Conservation (phyloP, 805 yeast species). For the Metschnikowia rubicola region DNA sequence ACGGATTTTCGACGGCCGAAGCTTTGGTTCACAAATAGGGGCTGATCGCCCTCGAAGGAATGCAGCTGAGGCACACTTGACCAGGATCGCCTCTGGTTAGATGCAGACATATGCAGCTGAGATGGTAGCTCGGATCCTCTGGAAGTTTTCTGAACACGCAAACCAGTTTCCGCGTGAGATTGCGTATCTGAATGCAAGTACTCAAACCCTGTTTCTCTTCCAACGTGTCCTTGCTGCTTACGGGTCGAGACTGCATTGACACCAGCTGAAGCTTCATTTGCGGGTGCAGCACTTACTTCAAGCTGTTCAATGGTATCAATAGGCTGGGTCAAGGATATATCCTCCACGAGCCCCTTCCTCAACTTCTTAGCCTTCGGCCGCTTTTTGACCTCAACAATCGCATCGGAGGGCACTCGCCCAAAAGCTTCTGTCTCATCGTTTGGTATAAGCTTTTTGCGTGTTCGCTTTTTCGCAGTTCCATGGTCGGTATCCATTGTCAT, state of each 20-base stretch:
- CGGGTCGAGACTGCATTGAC: too few species aligned
- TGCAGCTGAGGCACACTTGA: neutral
- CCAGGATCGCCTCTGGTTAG: conserved; percentile 1
- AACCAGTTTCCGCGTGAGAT: too few species aligned
- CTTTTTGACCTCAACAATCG: too few species aligned
- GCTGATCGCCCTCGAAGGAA: neutral
- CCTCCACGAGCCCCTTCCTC: conserved; percentile 6
- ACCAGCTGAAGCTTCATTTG: too few species aligned
- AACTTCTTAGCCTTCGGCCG: neutral
- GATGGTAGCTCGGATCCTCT: too few species aligned
- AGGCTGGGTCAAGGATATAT: neutral
- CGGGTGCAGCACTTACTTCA: too few species aligned
- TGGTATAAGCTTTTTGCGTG: neutral
- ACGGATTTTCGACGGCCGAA: neutral
- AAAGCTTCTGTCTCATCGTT: neutral
- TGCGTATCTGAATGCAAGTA: too few species aligned
- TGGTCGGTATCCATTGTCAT: neutral
- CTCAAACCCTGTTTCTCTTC: too few species aligned
- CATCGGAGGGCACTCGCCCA: neutral
- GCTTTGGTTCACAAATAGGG: neutral
- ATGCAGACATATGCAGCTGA: neutral
- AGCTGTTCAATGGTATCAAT: neutral
- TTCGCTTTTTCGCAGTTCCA: neutral
- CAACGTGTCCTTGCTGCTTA: too few species aligned
- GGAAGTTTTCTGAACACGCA: too few species aligned